Percentiles rank a stretch among this genome's conserved stretches.
Evolutionary conservation across 371 early-diverging fungal species (phyloP).

Genomic region (Mucor velutinosus): DNA sequence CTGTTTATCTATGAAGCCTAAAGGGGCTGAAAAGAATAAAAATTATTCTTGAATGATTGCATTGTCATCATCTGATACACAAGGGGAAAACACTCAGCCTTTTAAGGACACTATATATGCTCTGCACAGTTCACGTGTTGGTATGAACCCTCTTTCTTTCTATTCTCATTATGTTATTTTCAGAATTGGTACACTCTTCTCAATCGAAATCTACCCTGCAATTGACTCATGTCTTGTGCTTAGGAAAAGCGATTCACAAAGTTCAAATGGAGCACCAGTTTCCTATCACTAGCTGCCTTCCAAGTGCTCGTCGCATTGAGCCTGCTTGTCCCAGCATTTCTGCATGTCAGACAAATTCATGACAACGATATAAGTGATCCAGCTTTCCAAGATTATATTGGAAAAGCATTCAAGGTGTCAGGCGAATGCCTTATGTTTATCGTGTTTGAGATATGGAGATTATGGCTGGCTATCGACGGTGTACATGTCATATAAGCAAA

Average conservation of each 20-base stretch:
- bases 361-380: not conserved
- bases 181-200: not conserved
- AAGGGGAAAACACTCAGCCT: not conserved
- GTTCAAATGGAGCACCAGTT: not conserved
- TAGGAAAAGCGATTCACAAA: not conserved
- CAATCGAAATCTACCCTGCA: not conserved
- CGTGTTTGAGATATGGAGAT: conserved; percentile 5
- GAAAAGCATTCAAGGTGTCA: conserved; percentile 2
- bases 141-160: not conserved
- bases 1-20: not conserved
- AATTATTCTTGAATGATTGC: not conserved
- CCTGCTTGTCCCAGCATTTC: not conserved
- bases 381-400: not conserved
- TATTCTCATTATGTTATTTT: not conserved
- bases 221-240: not conserved
- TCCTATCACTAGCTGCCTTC: not conserved
- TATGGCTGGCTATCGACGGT: conserved; percentile 14
- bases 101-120: not conserved
- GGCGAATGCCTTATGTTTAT: conserved; percentile 8
- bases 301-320: not conserved
- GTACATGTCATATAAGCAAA: not conserved
- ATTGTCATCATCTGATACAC: not conserved
- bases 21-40: conserved; percentile 1
- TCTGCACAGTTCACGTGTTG: not conserved
- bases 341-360: not conserved